These are phyloP conservation scores for baker's yeast (Saccharomyces cerevisiae) DNA, from an alignment of 805 yeast species.

Conservation along the genomic window DNA sequence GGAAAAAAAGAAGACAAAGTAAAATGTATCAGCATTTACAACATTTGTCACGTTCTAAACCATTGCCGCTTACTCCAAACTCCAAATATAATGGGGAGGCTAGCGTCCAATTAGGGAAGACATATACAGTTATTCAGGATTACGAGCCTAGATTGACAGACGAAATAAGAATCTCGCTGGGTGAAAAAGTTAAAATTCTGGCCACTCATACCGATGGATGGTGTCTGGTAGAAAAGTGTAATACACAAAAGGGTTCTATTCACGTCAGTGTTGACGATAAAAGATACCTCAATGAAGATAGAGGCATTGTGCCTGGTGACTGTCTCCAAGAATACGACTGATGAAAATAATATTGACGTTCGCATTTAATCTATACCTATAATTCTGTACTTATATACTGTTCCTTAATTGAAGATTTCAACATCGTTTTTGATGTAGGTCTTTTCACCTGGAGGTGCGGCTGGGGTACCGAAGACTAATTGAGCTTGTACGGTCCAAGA, in stretches of 20 bases:
- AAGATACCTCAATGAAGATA: constrained; percentile 30
- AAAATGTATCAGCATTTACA: constrained; percentile 11
- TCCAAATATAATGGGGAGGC: constrained; percentile 1
- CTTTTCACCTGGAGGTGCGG: constrained; percentile 33
- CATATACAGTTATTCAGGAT: constrained; percentile 15
- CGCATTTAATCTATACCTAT: not conserved
- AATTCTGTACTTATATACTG: not conserved
- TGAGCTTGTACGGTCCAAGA: constrained; percentile 42
- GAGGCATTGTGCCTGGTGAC: constrained; percentile 36
- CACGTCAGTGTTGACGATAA: constrained; percentile 4
- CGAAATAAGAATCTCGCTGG: constrained; percentile 28
- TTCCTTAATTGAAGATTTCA: constrained; percentile 25
- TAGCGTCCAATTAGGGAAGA: constrained; percentile 4
- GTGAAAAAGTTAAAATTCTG: constrained; percentile 30
- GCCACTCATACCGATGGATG: constrained; percentile 40
- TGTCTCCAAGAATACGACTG: constrained; percentile 20
- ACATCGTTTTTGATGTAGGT: constrained; percentile 37
- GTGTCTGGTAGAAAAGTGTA: constrained; percentile 36
- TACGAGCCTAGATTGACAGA: constrained; percentile 32
- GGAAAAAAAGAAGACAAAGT: constrained; percentile 6
- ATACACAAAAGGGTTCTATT: not conserved
- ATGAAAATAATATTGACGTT: not conserved
- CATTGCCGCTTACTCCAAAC: constrained; percentile 19
- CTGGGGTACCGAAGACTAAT: constrained; percentile 43
- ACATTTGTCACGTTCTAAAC: constrained; percentile 12